Base-by-base conservation (phyloP, 305 asterid genomes). In the Fraxinus platypoda region DNA sequence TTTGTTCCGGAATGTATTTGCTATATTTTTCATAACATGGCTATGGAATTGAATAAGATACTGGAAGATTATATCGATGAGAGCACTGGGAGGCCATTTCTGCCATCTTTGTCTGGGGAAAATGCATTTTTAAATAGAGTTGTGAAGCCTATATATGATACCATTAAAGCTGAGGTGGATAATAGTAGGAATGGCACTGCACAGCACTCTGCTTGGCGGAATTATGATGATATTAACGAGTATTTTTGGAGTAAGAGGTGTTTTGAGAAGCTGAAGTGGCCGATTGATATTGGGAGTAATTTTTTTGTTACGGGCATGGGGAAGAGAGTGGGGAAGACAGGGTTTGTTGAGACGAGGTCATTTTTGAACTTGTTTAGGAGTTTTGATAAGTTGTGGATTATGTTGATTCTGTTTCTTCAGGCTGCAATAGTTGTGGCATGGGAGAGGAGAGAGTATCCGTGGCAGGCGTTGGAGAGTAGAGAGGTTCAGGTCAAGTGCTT, bases 171-270 rank as follows among this genome's bases (percentile, higher is more conserved):
- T 17, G 92, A 89, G 85, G 89, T 80, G 6, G 86, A 77, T 4
- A 89, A 86, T 64, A 89, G 88, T 82, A 80, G 76, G 78, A 87
- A 89, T 81, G 92, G 90, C 49, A 84, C 90, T 54, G 92, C 92
- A 23, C 90, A 90, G 19, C 90, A 89, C 78, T 86, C 89, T 57
- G 92, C 89, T 4, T 89, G 92, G 92, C 76, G 92, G 83, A 89
- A 89, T 72, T 89, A 89, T 43, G 92, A 89, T 74, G 92, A 89
- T 80, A 84, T 89, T 26, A 89, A 89, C 43, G 92, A 89, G 82
- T 89, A 89, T 59, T 89, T 87, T 75, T 89, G 92, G 92, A 87
- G 84, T 79, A 84, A 81, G 81, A 82, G 92, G 85, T 87, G 92
- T 82, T 79, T 89, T 43, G 87, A 87, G 77, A 89, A 82, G 83